These are phyloP conservation scores for Penicillium sp. DNA, from an alignment of 2,329 filamentous ascomycete genomes.

Conservation along the genomic window DNA sequence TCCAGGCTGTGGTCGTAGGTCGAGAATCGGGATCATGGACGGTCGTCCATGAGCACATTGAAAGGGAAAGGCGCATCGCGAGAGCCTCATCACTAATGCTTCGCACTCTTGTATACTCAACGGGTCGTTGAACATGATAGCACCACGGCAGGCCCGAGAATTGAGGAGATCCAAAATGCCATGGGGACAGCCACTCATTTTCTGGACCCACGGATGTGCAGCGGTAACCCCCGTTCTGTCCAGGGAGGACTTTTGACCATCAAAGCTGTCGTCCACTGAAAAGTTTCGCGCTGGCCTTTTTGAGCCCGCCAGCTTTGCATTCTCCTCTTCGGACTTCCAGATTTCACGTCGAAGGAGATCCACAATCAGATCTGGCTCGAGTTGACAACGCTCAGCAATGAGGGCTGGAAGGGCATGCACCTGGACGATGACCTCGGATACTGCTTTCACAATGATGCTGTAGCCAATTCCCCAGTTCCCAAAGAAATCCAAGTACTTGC, in stretches of 20 bases:
- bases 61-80: slow-evolving; percentile 50
- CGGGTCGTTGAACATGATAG: slow-evolving; percentile 55
- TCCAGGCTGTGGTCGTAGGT: slow-evolving; percentile 24
- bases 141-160: slow-evolving; percentile 51
- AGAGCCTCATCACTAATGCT: slow-evolving; percentile 39
- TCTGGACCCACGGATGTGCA: slow-evolving; percentile 56
- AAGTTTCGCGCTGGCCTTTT: slow-evolving; percentile 4
- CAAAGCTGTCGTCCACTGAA: background rate
- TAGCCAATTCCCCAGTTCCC: slow-evolving; percentile 73
- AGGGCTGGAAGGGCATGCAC: slow-evolving; percentile 66
- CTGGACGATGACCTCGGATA: slow-evolving; percentile 36
- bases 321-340: slow-evolving; percentile 63
- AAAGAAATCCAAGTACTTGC: slow-evolving; percentile 59
- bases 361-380: slow-evolving; percentile 70
- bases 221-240: background rate
- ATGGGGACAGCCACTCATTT: slow-evolving; percentile 69
- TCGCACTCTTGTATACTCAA: slow-evolving; percentile 42
- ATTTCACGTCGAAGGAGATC: slow-evolving; percentile 73
- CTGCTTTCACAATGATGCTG: slow-evolving; percentile 39
- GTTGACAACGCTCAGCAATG: slow-evolving; percentile 73
- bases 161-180: slow-evolving; percentile 68
- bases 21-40: slow-evolving; percentile 49
- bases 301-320: slow-evolving; percentile 10
- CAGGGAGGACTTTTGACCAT: background rate
- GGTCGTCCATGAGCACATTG: slow-evolving; percentile 54